Evolutionary conservation across 768 basidiomycete species (phyloP).

Genomic region (Serendipita indica): DNA sequence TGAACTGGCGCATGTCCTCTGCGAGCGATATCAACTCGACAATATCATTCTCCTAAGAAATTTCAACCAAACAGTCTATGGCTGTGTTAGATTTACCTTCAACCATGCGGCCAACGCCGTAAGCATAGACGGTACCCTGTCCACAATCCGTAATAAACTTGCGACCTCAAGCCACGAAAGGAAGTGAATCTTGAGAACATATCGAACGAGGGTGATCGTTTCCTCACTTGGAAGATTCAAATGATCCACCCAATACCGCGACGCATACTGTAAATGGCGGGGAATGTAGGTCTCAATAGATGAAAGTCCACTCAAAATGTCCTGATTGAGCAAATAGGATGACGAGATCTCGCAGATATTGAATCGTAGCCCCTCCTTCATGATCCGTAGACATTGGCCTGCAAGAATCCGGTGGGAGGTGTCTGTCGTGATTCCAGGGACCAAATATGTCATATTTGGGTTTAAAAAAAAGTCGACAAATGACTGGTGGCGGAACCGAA

Average conservation of each 20-base stretch:
- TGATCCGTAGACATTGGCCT: neutral
- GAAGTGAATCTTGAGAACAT: neutral
- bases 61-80: too few species aligned
- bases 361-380: neutral
- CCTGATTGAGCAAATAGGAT: neutral
- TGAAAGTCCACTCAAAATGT: neutral
- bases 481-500: neutral
- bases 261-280: neutral
- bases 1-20: neutral
- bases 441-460: neutral
- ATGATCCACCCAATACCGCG: neutral
- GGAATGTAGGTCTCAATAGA: neutral
- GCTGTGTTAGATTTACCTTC: neutral
- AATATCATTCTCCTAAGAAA: neutral
- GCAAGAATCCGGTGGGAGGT: neutral
- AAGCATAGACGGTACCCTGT: neutral
- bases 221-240: neutral
- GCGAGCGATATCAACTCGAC: neutral
- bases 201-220: neutral
- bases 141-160: neutral
- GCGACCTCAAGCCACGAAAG: neutral
- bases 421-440: neutral
- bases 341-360: neutral
- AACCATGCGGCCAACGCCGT: neutral
- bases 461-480: neutral